A percentile compares a stretch with the other conserved stretches of the same genome.
Conservation (phyloP, 2,329 filamentous ascomycete species). For the Fusarium mangiferae region DNA sequence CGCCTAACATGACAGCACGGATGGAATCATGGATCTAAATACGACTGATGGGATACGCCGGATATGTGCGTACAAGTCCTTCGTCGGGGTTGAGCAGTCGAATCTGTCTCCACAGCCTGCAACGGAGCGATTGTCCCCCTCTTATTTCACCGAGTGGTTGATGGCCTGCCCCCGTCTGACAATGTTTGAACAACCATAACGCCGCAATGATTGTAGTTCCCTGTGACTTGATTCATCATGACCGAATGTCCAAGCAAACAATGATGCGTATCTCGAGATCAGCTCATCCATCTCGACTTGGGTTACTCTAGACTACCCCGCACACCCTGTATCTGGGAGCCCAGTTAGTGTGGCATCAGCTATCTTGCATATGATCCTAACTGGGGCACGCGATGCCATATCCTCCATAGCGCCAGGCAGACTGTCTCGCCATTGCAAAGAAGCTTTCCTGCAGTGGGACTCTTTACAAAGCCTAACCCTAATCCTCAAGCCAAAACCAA, state of each 20-base stretch:
- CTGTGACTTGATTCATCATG: background rate
- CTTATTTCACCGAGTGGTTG: background rate
- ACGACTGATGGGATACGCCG: background rate
- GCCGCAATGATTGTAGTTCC: conserved; percentile 10
- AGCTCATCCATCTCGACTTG: conserved; percentile 7
- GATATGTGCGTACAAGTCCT: background rate
- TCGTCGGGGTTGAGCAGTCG: background rate
- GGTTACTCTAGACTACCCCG: conserved; percentile 17
- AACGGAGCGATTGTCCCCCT: background rate
- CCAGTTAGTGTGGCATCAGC: conserved; percentile 21
- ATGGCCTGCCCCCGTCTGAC: background rate
- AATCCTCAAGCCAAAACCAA: background rate
- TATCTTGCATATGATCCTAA: conserved; percentile 27
- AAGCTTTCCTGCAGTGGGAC: conserved; percentile 20
- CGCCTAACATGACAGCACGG: background rate
- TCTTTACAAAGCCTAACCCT: background rate
- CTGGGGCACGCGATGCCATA: conserved; percentile 12
- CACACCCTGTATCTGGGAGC: conserved; percentile 12
- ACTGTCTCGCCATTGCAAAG: conserved; percentile 22
- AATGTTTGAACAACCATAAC: background rate
- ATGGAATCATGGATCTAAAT: background rate
- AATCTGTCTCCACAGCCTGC: background rate
- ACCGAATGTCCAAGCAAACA: conserved; percentile 9
- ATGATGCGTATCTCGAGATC: conserved; percentile 11
- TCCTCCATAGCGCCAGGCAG: conserved; percentile 11